Conservation (phyloP, 1,284 basidiomycete genomes). For the Rhodotorula sp. region DNA sequence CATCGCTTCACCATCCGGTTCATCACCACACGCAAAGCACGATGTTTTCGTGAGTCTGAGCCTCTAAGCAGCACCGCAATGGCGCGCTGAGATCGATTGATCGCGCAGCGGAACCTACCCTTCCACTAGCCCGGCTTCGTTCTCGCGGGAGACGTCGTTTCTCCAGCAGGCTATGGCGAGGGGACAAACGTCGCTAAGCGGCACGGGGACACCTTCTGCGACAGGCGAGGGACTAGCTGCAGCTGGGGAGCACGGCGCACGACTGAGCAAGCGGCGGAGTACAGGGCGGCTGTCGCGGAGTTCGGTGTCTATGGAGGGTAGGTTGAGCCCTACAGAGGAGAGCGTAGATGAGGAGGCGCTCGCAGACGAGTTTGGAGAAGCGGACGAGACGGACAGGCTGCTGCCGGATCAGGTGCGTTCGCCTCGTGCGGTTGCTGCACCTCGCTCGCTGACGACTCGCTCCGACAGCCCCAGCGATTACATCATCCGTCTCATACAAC, state of each 20-base stretch:
- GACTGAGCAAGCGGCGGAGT: not conserved
- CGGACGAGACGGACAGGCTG: not conserved
- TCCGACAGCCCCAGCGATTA: not conserved
- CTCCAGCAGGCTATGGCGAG: slow-evolving; percentile 27
- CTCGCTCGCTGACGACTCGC: no score
- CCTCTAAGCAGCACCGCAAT: no score
- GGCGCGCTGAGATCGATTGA: no score
- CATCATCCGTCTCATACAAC: not conserved
- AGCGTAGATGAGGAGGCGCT: slow-evolving; percentile 18
- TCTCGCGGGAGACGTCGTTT: slow-evolving; percentile 33
- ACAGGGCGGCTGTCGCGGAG: slow-evolving; percentile 1
- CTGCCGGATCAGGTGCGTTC: not conserved
- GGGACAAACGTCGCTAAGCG: slow-evolving; percentile 17
- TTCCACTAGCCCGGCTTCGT: slow-evolving; percentile 29
- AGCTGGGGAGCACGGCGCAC: not conserved
- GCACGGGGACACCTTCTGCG: not conserved
- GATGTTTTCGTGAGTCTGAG: not conserved
- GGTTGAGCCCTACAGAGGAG: slow-evolving; percentile 34
- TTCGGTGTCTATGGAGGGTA: slow-evolving; percentile 24
- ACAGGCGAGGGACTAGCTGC: not conserved
- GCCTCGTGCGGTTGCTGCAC: no score
- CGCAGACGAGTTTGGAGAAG: not conserved
- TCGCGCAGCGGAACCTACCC: slow-evolving; percentile 16
- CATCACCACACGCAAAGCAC: not conserved
- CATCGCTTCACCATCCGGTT: no score